Percentiles rank a stretch among this genome's conserved stretches.
These are phyloP conservation scores for Metroxylon sagu DNA, from an alignment of 176 grass and related monocot species.

Conservation along the genomic window DNA sequence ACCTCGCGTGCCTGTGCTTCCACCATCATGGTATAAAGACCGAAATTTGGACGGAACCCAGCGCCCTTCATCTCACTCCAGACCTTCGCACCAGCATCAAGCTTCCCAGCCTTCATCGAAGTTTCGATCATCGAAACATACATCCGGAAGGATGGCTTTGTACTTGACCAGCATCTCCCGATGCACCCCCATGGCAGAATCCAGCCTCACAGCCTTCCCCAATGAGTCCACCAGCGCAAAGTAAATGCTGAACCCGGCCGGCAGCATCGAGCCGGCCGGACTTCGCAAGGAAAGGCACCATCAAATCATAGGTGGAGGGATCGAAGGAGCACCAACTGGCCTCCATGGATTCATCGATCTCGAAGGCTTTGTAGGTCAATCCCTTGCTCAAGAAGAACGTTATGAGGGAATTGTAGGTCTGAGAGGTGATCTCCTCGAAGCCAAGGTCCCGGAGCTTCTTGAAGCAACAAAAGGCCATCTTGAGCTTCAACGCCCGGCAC, in stretches of 20 bases:
- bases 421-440: slow-evolving; percentile 37
- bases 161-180: slow-evolving; percentile 67
- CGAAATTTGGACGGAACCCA: slow-evolving; percentile 68
- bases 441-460: slow-evolving; percentile 65
- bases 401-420: slow-evolving; percentile 71
- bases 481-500: slow-evolving; percentile 41
- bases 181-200: slow-evolving; percentile 72
- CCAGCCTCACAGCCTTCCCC: slow-evolving; percentile 74
- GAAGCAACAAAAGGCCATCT: slow-evolving; percentile 74
- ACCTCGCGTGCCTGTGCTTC: slow-evolving; percentile 91
- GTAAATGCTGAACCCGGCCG: slow-evolving; percentile 40
- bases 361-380: slow-evolving; percentile 81
- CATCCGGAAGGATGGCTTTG: slow-evolving; percentile 34
- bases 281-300: slow-evolving; percentile 60
- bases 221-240: slow-evolving; percentile 67
- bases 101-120: slow-evolving; percentile 66
- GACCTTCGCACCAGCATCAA: slow-evolving; percentile 76
- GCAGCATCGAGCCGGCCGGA: slow-evolving; percentile 71
- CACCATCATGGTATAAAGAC: slow-evolving; percentile 73
- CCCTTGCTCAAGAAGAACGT: slow-evolving; percentile 76
- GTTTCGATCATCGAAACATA: slow-evolving; percentile 64
- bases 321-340: slow-evolving; percentile 34
- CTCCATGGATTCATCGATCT: slow-evolving; percentile 74
- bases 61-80: slow-evolving; percentile 67
- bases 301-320: slow-evolving; percentile 67